phyloP scores from a whole-genome alignment of 1,139 yeast genomes.

The Diutina rugosa region DNA sequence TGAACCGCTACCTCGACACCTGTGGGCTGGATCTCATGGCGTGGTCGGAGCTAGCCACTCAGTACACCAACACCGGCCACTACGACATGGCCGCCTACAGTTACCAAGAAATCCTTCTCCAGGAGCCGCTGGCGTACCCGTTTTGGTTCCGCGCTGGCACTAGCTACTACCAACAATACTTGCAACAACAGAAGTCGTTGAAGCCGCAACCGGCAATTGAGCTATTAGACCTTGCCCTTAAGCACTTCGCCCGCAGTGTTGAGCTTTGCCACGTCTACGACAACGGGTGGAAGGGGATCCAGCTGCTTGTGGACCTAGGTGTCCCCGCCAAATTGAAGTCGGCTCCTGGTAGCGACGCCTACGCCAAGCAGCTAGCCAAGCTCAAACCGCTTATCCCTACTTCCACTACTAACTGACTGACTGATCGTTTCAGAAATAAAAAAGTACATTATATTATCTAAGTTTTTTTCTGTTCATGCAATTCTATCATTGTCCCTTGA shows the following conservation, averaged over 20 bases:
- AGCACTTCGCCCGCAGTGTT: constrained; percentile 53
- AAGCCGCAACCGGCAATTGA: constrained; percentile 10
- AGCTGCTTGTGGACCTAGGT: constrained; percentile 5
- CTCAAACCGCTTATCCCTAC: not conserved
- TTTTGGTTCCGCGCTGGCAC: constrained; percentile 52
- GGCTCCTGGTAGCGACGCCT: not conserved
- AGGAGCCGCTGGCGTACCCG: constrained; percentile 62
- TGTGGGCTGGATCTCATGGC: constrained; percentile 65
- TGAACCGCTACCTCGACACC: constrained; percentile 34
- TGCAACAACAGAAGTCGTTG: constrained; percentile 9
- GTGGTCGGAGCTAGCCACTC: constrained; percentile 66
- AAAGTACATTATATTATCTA: not conserved
- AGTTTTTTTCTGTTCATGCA: not conserved
- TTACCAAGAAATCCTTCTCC: constrained; percentile 54
- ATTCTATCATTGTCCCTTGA: not conserved
- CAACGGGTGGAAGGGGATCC: constrained; percentile 71
- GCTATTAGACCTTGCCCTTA: constrained; percentile 24
- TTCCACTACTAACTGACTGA: not conserved
- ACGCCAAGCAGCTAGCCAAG: not conserved
- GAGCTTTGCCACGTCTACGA: constrained; percentile 62
- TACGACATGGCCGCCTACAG: constrained; percentile 56
- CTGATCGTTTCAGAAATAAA: not conserved
- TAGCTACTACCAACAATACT: constrained; percentile 10
- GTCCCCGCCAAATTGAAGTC: not conserved
- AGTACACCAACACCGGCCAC: constrained; percentile 47